These are phyloP conservation scores for Lichtheimia corymbifera DNA, from an alignment of 371 early-diverging fungal genomes.

Conservation along the genomic window DNA sequence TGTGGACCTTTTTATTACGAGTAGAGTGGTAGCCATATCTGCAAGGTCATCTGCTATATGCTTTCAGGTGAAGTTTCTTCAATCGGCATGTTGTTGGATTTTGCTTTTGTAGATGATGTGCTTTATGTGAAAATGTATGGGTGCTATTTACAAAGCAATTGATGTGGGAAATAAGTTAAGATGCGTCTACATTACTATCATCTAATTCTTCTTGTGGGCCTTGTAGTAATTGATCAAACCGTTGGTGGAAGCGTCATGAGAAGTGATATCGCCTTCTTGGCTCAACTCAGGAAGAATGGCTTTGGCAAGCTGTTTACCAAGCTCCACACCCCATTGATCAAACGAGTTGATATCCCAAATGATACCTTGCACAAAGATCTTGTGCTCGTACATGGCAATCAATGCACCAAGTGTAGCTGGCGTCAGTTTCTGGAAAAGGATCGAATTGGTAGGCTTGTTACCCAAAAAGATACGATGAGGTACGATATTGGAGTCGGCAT, in stretches of 20 bases:
- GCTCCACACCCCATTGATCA: constrained; percentile 99
- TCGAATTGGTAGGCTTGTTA: constrained; percentile 96
- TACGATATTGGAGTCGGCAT: constrained; percentile 66
- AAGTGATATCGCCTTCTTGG: constrained; percentile 49
- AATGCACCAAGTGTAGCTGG: constrained; percentile 92
- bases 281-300: constrained; percentile 88
- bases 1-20: too few relatives aligned
- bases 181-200: too few relatives aligned
- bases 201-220: constrained; percentile 35
- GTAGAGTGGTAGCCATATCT: too few relatives aligned
- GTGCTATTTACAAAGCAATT: too few relatives aligned
- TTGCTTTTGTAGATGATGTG: too few relatives aligned
- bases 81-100: too few relatives aligned
- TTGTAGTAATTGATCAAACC: constrained; percentile 91
- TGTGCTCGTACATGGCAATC: constrained; percentile 99
- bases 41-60: too few relatives aligned
- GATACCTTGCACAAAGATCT: constrained; percentile 98
- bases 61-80: too few relatives aligned
- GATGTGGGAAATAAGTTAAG: too few relatives aligned
- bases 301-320: constrained; percentile 98
- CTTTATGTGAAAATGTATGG: too few relatives aligned
- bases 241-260: constrained; percentile 91
- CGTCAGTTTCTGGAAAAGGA: constrained; percentile 89
- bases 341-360: constrained; percentile 97
- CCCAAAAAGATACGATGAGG: constrained; percentile 95